phyloP scores from a whole-genome alignment of 2,329 filamentous ascomycete species.

The Botrytis paeoniae region DNA sequence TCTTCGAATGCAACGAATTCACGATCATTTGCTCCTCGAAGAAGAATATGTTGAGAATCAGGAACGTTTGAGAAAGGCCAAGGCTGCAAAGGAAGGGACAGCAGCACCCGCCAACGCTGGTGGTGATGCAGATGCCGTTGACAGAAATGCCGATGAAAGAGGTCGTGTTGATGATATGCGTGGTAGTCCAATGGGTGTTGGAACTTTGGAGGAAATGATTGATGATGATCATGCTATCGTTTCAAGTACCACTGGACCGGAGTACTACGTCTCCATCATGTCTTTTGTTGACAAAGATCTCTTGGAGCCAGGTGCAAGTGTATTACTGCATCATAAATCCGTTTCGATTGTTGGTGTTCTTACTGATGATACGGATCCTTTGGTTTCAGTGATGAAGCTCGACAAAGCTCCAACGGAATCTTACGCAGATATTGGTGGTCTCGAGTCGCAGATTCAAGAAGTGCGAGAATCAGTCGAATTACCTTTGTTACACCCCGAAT shows the following conservation, averaged over 20 bases:
- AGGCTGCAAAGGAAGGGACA: constrained; percentile 70
- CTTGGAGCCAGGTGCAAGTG: constrained; percentile 91
- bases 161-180: constrained; percentile 97
- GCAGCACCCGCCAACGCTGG: constrained; percentile 51
- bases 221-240: constrained; percentile 99
- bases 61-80: constrained; percentile 89
- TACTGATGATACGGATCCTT: constrained; percentile 91
- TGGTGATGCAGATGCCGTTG: constrained; percentile 69
- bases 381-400: constrained; percentile 98
- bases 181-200: constrained; percentile 97
- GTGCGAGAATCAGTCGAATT: constrained; percentile 96
- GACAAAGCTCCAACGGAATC: constrained; percentile 98
- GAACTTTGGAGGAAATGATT: constrained; percentile 96
- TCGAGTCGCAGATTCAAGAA: constrained; percentile 95
- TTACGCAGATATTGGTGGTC: constrained; percentile 95
- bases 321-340: constrained; percentile 94
- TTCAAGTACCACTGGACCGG: constrained; percentile 91
- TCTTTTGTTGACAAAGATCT: constrained; percentile 99
- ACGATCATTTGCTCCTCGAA: constrained; percentile 93
- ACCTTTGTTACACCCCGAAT: constrained; percentile 88
- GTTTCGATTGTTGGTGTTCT: constrained; percentile 97
- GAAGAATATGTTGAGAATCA: constrained; percentile 99
- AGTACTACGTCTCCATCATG: constrained; percentile 99
- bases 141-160: constrained; percentile 91
- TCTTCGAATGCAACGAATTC: constrained; percentile 96